Conservation (phyloP, 331 rosid species). For the Quercus tomentella region DNA sequence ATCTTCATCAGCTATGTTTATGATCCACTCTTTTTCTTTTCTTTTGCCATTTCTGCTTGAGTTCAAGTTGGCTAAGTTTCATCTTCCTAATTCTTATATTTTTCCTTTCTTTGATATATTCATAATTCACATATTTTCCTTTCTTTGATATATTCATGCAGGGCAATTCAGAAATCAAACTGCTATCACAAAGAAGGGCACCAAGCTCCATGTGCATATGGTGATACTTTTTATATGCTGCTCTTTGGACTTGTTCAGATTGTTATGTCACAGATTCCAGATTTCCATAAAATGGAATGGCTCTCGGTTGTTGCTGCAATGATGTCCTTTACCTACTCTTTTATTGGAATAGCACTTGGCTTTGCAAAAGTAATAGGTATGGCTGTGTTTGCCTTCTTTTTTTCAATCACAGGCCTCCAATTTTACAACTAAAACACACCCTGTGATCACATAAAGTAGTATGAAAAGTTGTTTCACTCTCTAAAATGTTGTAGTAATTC, state of each 20-base stretch:
- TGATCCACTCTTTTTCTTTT: no score
- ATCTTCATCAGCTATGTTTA: no score
- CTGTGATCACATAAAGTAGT: no score
- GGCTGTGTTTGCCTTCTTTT: not conserved
- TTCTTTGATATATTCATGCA: conserved; percentile 11
- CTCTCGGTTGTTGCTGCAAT: conserved; percentile 71
- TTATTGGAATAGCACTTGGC: conserved; percentile 77
- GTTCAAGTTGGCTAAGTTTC: not conserved
- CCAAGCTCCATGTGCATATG: conserved; percentile 53
- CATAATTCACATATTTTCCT: not conserved
- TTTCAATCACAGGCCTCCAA: not conserved
- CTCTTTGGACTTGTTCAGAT: conserved; percentile 70
- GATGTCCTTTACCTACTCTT: conserved; percentile 77
- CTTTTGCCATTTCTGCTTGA: no score
- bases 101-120: no score
- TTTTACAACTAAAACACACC: not conserved
- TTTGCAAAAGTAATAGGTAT: conserved; percentile 58
- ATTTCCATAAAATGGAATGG: conserved; percentile 77
- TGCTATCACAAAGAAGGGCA: conserved; percentile 82
- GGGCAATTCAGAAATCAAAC: conserved; percentile 70
- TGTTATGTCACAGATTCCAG: conserved; percentile 74
- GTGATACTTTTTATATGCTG: conserved; percentile 43
- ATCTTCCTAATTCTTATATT: not conserved
- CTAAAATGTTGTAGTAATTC: not conserved
- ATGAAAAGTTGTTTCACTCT: not conserved